A percentile compares a stretch with the other conserved stretches of the same genome.
These are phyloP conservation scores for Orbilia javanica DNA, from an alignment of 2,329 filamentous ascomycete genomes.

Conservation along the genomic window DNA sequence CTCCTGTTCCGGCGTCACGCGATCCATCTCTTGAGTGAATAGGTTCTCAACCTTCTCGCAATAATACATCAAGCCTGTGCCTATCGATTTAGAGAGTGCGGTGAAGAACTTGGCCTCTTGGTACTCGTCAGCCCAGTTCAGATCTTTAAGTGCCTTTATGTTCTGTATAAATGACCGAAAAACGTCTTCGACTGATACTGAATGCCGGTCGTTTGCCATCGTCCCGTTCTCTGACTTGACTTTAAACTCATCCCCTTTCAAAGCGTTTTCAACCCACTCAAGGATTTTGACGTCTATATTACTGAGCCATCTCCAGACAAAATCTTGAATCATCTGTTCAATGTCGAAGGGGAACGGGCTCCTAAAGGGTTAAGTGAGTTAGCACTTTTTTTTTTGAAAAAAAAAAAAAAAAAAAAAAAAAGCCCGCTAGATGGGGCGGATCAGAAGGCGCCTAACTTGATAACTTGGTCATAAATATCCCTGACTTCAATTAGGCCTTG, in stretches of 20 bases:
- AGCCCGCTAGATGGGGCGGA: background rate
- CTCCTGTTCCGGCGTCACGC: slow-evolving; percentile 87
- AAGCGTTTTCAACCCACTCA: slow-evolving; percentile 87
- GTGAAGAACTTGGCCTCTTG: slow-evolving; percentile 99
- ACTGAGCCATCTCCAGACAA: slow-evolving; percentile 95
- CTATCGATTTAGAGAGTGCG: slow-evolving; percentile 84
- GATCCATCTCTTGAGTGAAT: slow-evolving; percentile 93
- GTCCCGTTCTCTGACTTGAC: slow-evolving; percentile 73
- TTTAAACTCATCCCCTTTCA: slow-evolving; percentile 89
- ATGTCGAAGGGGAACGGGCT: slow-evolving; percentile 87
- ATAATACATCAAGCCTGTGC: slow-evolving; percentile 84
- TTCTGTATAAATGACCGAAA: slow-evolving; percentile 95
- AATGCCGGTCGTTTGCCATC: slow-evolving; percentile 74
- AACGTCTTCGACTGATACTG: slow-evolving; percentile 90
- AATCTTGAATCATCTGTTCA: slow-evolving; percentile 85
- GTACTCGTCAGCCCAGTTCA: slow-evolving; percentile 93
- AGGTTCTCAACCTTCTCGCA: slow-evolving; percentile 89
- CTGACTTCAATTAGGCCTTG: slow-evolving; percentile 87
- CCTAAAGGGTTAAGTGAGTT: slow-evolving; percentile 14
- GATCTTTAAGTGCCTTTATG: slow-evolving; percentile 83
- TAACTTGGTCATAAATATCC: slow-evolving; percentile 78
- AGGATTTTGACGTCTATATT: slow-evolving; percentile 83
- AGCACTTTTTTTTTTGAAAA: no score
- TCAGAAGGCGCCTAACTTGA: slow-evolving; percentile 58
- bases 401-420: no score